Evolutionary conservation across 2,329 filamentous ascomycete species (phyloP), one percentile per base, ranked within the genome.

Genomic region (Boeremia lycopersici): DNA sequence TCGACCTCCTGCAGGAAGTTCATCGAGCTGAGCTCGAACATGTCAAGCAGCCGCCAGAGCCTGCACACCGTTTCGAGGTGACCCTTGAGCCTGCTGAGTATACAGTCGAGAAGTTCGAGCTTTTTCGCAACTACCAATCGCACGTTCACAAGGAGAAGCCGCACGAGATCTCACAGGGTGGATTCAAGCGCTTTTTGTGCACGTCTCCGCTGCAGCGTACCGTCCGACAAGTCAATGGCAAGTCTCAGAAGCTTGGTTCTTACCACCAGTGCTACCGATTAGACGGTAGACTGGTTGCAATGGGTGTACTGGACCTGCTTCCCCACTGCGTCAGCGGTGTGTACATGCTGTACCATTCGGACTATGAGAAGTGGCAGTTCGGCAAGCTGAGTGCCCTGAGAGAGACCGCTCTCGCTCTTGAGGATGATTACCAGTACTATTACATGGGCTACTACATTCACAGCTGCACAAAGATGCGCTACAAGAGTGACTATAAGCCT

Each of bases 401-500:
- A 57, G 90, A 95, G 73, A 89, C 90, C 57, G 80, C 86, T 0
- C 73, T 95, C 26, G 88, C 90, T 0, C 76, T 81, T 2, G 89
- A 93, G 67, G 79, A 79, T 6, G 87, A 84, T 0, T 92, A 93
- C 64, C 77, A 82, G 38, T 91, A 85, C 80, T 95, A 91, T 83
- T 95, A 93, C 74, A 88, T 88, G 86, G 86, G 90, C 6, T 93
- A 86, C 73, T 95, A 93, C 66, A 93, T 95, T 55, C 89, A 93
- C 71, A 86, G 78, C 49, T 93, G 90, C 66, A 81, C 84, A 48
- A 95, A 95, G 78, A 93, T 95, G 90, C 81, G 82, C 63, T 95
- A 95, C 78, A 95, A 95, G 78, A 88, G 87, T 53, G 88, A 92
- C 68, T 95, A 90, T 71, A 79, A 81, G 10, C 90, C 89, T 1